Base-by-base conservation (phyloP, 2,329 filamentous ascomycete genomes). In the Aureobasidium sp. region DNA sequence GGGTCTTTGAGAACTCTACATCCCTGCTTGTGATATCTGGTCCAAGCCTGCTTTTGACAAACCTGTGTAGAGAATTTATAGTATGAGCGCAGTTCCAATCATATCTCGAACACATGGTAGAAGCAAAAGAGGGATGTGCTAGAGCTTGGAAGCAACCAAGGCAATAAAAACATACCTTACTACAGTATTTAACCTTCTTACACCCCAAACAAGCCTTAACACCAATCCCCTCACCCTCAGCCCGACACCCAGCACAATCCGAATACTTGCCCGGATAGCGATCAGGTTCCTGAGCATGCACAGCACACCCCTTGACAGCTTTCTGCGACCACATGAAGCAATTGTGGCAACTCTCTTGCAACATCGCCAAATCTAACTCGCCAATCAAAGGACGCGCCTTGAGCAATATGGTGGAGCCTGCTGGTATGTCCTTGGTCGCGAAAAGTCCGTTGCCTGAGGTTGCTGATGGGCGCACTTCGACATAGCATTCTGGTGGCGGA, bases 11-110 rank as follows among this genome's bases (percentile, higher is more conserved):
- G 79, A 7, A 81, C 74, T 29, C 78, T 75, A 67, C 84, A 87
- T 70, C 86, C 83, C 61, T 79, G 70, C 59, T 83, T 84, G 72
- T 87, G 84, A 10, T 75, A 74, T 19, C 76, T 74, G 55, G 77
- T 80, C 84, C 84, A 87, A 27, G 83, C 78, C 65, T 77, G 75
- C 45, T 74, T 71, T 72, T 87, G 84, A 68, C 84, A 87, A 29
- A 67, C 71, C 81, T 85, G 61, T 37, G 46, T 55, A 33, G 31
- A n/a, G 58, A 27, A 15, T 13, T 7, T 13, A 31, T 33, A 10
- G n/a, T 7, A 57, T 35, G 21, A 53, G 50, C 11, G 17, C 13
- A 19, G 6, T 29, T 45, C 23, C 8, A 17, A 7, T 8, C 3
- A 8, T 45, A 4, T 27, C 7, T 45, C 11, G 13, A 43, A 13